phyloP scores from a whole-genome alignment of 768 basidiomycete genomes.

The Tulasnella sp. region DNA sequence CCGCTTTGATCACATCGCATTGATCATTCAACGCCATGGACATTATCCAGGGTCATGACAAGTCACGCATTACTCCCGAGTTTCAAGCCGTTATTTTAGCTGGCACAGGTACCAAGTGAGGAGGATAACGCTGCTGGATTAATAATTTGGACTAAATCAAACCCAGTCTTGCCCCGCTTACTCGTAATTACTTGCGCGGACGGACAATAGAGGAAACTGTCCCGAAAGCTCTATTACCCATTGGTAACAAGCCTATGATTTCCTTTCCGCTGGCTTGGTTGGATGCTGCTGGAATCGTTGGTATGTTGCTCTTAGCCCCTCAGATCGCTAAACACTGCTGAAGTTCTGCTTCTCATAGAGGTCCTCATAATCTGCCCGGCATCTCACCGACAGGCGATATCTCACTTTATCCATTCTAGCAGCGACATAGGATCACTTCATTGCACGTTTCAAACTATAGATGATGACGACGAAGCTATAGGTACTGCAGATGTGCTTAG shows the following conservation, averaged over 20 bases:
- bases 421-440: slow-evolving; percentile 44
- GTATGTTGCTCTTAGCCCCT: slow-evolving; percentile 30
- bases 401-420: slow-evolving; percentile 75
- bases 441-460: slow-evolving; percentile 69
- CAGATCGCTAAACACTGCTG: neutral
- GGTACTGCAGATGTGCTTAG: slow-evolving; percentile 67
- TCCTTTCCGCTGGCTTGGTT: slow-evolving; percentile 77
- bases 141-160: slow-evolving; percentile 19
- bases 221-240: slow-evolving; percentile 77
- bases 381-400: slow-evolving; percentile 58
- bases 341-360: slow-evolving; percentile 35
- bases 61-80: slow-evolving; percentile 33
- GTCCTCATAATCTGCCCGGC: slow-evolving; percentile 77
- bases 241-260: slow-evolving; percentile 79
- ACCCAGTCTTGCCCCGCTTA: slow-evolving; percentile 57
- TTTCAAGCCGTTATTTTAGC: slow-evolving; percentile 82
- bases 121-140: slow-evolving; percentile 13
- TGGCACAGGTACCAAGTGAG: slow-evolving; percentile 81
- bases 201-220: slow-evolving; percentile 47
- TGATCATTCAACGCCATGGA: too few species aligned
- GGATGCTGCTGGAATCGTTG: slow-evolving; percentile 73
- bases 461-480: slow-evolving; percentile 52
- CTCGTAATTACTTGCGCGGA: slow-evolving; percentile 46
- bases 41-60: too few species aligned
- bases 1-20: too few species aligned